Base-by-base conservation (phyloP, 352 stramenopile species). In the Plasmopara viticola region DNA sequence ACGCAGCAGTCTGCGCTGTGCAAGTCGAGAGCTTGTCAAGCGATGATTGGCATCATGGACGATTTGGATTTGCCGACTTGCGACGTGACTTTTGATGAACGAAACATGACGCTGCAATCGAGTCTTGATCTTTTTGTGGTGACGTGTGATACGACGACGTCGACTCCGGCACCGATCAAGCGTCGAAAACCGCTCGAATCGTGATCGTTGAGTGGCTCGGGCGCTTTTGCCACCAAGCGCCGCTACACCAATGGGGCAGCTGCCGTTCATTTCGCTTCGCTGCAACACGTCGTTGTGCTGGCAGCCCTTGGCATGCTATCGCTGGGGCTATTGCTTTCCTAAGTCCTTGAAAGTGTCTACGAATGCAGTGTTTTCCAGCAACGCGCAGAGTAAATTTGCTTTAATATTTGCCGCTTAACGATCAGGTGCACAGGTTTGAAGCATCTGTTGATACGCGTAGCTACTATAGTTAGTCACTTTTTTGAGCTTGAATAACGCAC, bases 51-150 rank as follows among this genome's bases (percentile, higher is more conserved):
- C 0, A 51, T 58, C 9, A 53, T 86, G 9, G 74, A 86, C 53
- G 77, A 86, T 47, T 60, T 87, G 49, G 58, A 78, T 15, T 54
- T 87, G 9, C 72, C 74, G 14, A 64, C 46, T 13, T 87, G 77
- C 43, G 77, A 84, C 1, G 44, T 67, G 7, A 9, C 64, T 2
- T 74, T 80, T 45, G 59, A 74, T 51, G 58, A 68, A 17, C 65
- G 63, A 44, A 85, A 85, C 48, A 54, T 78, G 52, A 84, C 72
- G 51, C 55, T 86, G 34, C 70, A 80, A 57, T 39, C 41, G 39
- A 73, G 62, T 29, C 38, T 83, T n/a, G 66, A 85, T 44, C 56
- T 51, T 40, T 78, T 85, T 17, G 63, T 74, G 31, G 47, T 70
- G 4, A 48, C 65, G 2, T 81, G 73, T 48, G 74, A 85, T 35